These are phyloP conservation scores for Chlorella sp. DNA, from an alignment of 139 green algal genomes.

Conservation along the genomic window DNA sequence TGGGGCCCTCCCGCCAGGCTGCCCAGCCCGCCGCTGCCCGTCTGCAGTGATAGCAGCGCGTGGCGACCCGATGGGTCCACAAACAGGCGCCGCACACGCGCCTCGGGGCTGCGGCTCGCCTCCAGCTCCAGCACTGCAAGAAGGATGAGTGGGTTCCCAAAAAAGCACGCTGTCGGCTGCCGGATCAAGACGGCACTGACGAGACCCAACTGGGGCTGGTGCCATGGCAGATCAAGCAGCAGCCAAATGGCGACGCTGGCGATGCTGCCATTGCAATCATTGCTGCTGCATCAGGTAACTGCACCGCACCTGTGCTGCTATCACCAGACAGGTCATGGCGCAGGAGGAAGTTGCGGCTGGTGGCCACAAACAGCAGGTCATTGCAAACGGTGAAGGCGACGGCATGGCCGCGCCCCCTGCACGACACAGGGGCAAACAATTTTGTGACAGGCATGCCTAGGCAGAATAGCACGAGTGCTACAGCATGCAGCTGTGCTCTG, in stretches of 20 bases:
- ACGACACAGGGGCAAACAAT: too few relatives aligned
- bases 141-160: background rate
- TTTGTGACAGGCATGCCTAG: too few relatives aligned
- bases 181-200: too few relatives aligned
- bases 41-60: slow-evolving; percentile 56
- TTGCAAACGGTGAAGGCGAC: slow-evolving; percentile 42
- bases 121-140: slow-evolving; percentile 63
- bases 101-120: slow-evolving; percentile 56
- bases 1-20: background rate
- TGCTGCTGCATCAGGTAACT: background rate
- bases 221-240: too few relatives aligned
- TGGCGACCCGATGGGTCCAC: slow-evolving; percentile 68
- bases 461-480: too few relatives aligned
- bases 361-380: slow-evolving; percentile 80
- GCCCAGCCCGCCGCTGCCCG: slow-evolving; percentile 1
- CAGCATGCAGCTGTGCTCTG: too few relatives aligned
- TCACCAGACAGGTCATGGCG: slow-evolving; percentile 72
- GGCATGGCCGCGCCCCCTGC: slow-evolving; percentile 34
- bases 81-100: slow-evolving; percentile 55
- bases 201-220: too few relatives aligned
- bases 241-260: too few relatives aligned
- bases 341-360: slow-evolving; percentile 76
- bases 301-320: slow-evolving; percentile 29
- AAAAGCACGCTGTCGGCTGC: too few relatives aligned
- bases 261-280: too few relatives aligned